A percentile compares a stretch with the other conserved stretches of the same genome.
Conservation (phyloP, 2,329 filamentous ascomycete genomes). For the Penicillium palitans region DNA sequence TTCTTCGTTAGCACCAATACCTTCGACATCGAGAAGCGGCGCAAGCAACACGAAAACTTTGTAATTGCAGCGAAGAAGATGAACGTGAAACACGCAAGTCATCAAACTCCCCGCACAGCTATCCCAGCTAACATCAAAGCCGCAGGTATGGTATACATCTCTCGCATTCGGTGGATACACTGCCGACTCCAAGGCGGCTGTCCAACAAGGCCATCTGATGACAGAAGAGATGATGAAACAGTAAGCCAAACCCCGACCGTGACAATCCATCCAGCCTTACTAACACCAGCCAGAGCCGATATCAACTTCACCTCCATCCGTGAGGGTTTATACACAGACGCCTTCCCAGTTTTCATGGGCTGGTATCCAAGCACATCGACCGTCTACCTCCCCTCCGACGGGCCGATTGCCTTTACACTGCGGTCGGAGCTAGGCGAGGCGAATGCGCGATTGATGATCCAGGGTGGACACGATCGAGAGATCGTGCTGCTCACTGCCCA, state of each 20-base stretch:
- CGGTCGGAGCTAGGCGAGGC: slow-evolving; percentile 58
- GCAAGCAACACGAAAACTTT: slow-evolving; percentile 51
- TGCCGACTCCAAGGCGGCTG: slow-evolving; percentile 47
- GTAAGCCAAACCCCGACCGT: slow-evolving; percentile 20
- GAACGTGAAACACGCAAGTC: slow-evolving; percentile 52
- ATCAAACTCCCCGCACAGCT: slow-evolving; percentile 49
- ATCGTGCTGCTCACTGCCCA: slow-evolving; percentile 43
- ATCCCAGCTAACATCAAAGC: slow-evolving; percentile 45
- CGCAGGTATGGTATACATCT: slow-evolving; percentile 57
- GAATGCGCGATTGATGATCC: slow-evolving; percentile 52
- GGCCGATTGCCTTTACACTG: slow-evolving; percentile 52
- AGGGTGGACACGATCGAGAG: slow-evolving; percentile 38
- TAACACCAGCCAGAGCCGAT: slow-evolving; percentile 30
- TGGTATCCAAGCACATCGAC: slow-evolving; percentile 40
- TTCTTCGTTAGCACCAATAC: slow-evolving; percentile 60
- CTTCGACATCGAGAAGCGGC: slow-evolving; percentile 50
- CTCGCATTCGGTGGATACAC: slow-evolving; percentile 55
- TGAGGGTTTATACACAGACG: slow-evolving; percentile 61
- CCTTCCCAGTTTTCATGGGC: slow-evolving; percentile 59
- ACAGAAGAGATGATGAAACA: slow-evolving; percentile 55
- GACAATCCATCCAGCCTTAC: not conserved
- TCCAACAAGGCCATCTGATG: slow-evolving; percentile 61
- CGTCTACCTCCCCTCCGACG: slow-evolving; percentile 41
- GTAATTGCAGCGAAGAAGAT: slow-evolving; percentile 55
- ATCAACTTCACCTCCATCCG: slow-evolving; percentile 57